Conservation (phyloP, 305 asterid species). For the Fraxinus velutina region DNA sequence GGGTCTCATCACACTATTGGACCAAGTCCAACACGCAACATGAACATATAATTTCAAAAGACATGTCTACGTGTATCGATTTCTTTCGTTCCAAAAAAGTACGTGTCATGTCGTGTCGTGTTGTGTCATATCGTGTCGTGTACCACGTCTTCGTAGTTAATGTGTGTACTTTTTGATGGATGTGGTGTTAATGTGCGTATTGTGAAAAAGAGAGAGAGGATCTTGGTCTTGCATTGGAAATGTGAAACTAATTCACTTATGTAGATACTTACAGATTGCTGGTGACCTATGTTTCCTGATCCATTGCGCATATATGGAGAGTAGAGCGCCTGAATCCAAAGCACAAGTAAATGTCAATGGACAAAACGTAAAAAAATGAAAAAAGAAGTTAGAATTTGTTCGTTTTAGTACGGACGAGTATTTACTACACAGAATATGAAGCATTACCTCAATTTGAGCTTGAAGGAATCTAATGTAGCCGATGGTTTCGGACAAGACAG, state of each 20-base stretch:
- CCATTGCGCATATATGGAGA: slow-evolving; percentile 51
- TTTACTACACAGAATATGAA: neutral
- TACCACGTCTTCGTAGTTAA: neutral
- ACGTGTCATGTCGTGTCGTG: too few species aligned
- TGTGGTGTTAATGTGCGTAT: slow-evolving; percentile 12
- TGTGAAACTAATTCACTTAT: slow-evolving; percentile 19
- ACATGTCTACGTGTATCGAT: neutral
- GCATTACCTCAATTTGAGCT: slow-evolving; percentile 58
- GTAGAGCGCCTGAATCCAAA: slow-evolving; percentile 42
- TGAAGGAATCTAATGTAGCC: slow-evolving; percentile 83
- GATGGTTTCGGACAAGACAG: slow-evolving; percentile 82
- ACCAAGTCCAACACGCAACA: neutral
- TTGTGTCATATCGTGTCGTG: neutral
- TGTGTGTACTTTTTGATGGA: neutral
- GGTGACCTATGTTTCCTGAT: slow-evolving; percentile 34
- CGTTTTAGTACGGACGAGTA: neutral
- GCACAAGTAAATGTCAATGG: neutral
- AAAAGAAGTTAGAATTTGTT: neutral
- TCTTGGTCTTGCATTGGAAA: slow-evolving; percentile 38
- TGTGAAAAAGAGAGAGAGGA: neutral
- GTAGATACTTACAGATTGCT: slow-evolving; percentile 39
- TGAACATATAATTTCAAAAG: neutral
- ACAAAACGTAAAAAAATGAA: neutral
- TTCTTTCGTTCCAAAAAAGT: neutral
- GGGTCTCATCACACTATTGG: neutral